Evolutionary conservation across 2,329 filamentous ascomycete genomes (phyloP).

Genomic region (Aspergillus quadricinctus): DNA sequence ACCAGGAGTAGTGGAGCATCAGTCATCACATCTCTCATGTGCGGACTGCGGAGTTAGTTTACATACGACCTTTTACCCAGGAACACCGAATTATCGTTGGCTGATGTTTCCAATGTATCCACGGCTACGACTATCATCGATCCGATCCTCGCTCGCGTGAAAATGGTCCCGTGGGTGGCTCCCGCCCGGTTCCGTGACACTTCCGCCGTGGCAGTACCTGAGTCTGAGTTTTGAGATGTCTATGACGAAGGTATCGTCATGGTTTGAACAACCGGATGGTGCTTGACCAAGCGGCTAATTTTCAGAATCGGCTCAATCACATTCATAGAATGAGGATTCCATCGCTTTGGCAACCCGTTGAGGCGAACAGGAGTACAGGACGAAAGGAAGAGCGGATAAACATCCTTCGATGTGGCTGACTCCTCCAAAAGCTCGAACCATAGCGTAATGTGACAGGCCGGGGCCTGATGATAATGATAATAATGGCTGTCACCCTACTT

Average conservation of each 20-base stretch:
- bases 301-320: not conserved
- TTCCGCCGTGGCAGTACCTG: conserved; percentile 4
- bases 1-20: not conserved
- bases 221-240: not conserved
- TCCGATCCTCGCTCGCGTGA: conserved; percentile 18
- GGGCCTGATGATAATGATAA: too few species aligned
- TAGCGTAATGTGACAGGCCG: not conserved
- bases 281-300: not conserved
- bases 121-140: conserved; percentile 10
- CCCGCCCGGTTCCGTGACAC: conserved; percentile 15
- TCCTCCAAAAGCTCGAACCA: not conserved
- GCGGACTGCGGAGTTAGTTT: not conserved
- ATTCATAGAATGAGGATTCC: not conserved
- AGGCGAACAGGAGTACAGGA: not conserved
- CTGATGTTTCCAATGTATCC: conserved; percentile 3
- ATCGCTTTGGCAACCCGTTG: not conserved
- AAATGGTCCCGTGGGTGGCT: conserved; percentile 15
- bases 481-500: conserved; percentile 6
- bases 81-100: not conserved
- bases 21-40: not conserved
- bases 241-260: not conserved
- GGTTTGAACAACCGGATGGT: not conserved
- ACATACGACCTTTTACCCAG: not conserved
- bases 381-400: not conserved
- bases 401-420: not conserved